These are phyloP conservation scores for Geosiphon pyriformis DNA, from an alignment of 192 early-diverging fungal species.

Conservation along the genomic window DNA sequence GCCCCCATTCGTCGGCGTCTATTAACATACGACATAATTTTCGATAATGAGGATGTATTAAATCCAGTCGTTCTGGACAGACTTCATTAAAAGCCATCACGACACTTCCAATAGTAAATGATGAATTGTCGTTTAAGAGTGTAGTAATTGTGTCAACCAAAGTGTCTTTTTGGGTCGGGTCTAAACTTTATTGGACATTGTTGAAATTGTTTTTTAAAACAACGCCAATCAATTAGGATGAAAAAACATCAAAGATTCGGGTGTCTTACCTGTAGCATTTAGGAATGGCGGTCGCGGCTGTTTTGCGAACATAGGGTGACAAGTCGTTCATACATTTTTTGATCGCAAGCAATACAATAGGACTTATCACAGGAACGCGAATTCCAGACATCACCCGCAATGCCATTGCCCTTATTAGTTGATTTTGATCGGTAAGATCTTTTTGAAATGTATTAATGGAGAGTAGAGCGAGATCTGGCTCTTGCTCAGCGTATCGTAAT, in stretches of 20 bases:
- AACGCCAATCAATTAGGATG: no score
- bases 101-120: constrained; percentile 82
- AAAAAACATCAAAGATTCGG: no score
- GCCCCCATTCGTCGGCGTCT: constrained; percentile 96
- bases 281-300: constrained; percentile 84
- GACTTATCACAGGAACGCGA: constrained; percentile 84
- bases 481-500: constrained; percentile 90
- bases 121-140: constrained; percentile 78
- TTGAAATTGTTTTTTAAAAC: not conserved
- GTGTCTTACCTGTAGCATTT: constrained; percentile 71
- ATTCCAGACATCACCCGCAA: constrained; percentile 94
- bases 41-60: constrained; percentile 85
- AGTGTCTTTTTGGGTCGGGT: constrained; percentile 66
- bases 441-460: constrained; percentile 98
- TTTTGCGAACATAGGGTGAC: constrained; percentile 90
- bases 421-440: constrained; percentile 88
- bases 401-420: constrained; percentile 91
- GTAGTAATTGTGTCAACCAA: constrained; percentile 70
- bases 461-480: constrained; percentile 91
- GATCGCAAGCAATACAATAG: constrained; percentile 87
- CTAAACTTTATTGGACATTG: constrained; percentile 53
- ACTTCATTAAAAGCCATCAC: constrained; percentile 80
- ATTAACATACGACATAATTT: constrained; percentile 80
- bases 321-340: constrained; percentile 80
- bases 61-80: constrained; percentile 77